Base-by-base conservation (phyloP, 345 rosid genomes). In the Populus euphratica region DNA sequence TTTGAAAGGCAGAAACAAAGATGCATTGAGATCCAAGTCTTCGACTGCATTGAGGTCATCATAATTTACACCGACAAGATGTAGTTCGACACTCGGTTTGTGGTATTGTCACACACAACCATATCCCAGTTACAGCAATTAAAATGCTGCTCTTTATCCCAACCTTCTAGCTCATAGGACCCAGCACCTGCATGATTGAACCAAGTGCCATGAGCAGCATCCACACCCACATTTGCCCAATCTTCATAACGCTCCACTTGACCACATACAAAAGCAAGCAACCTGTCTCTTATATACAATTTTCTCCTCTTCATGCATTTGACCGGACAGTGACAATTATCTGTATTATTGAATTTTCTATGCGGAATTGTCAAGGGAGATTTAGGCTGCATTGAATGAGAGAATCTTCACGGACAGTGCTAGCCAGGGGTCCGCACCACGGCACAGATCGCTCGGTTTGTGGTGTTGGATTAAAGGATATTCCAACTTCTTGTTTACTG, bases 31-130 rank as follows among this genome's bases (percentile, higher is more conserved):
- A 17, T 67, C 35, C 70, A 36, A 67, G 20, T 33, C 70, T 18
- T 18, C 20, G 5, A 10, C 20, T 0, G 8, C 44, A 41, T 2
- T 2, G 2, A 0, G 27, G 27, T 25, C 27, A 25, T 25, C 27
- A 25, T 25, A 0, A 41, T 35, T 65, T 25, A 35, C 2, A 0
- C 0, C 0, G 0, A 0, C 14, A 35, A 67, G 43, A 18, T 35
- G 0, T 0, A 67, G 41, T 12, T 35, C 0, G 18, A 16, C 39
- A 67, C 44, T 67, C 44, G 39, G 16, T 33, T 17, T 27, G 70
- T 33, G 18, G 44, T 16, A 23, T 0, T 31, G 41, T 67, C 36
- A 4, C 70, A 67, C 23, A 0, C 12, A 67, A 67, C 43, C 35
- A 2, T 0, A 8, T 0, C 2, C 70, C 44, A 35, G n/a, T 67